These are phyloP conservation scores for Botryotinia convoluta DNA, from an alignment of 2,329 filamentous ascomycete genomes.

Conservation along the genomic window DNA sequence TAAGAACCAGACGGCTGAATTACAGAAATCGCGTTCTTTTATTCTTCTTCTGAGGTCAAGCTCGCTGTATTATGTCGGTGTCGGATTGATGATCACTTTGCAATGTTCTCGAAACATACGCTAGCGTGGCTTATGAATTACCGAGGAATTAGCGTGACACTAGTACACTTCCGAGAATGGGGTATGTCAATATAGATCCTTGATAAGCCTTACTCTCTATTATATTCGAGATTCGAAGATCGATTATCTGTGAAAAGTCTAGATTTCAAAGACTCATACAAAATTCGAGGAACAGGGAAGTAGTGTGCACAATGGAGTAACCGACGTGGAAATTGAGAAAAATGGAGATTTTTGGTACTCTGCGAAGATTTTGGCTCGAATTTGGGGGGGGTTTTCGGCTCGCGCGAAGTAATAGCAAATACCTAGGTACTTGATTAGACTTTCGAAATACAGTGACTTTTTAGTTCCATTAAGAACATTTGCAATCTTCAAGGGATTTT, in stretches of 20 bases:
- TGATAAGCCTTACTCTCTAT: background rate
- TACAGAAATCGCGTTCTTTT: no score
- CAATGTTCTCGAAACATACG: background rate
- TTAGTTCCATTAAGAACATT: no score
- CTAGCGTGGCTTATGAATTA: background rate
- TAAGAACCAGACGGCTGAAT: no score
- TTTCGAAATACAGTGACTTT: no score
- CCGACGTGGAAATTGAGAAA: background rate
- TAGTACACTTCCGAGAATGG: background rate
- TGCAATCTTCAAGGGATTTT: no score
- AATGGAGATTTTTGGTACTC: background rate
- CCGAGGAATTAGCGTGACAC: background rate
- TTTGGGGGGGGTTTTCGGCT: no score
- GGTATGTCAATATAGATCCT: no score
- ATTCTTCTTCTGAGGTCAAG: background rate
- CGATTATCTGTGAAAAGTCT: background rate
- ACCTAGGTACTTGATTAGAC: no score
- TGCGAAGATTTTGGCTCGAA: no score
- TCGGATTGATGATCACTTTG: background rate
- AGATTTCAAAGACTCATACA: background rate
- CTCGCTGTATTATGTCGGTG: background rate
- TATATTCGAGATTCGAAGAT: background rate
- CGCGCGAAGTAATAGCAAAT: no score
- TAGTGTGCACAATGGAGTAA: background rate
- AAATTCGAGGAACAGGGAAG: background rate